Percentiles rank a stretch among this genome's conserved stretches.
phyloP scores from a whole-genome alignment of 1,139 yeast species.

The Geotrichum aggregatum region DNA sequence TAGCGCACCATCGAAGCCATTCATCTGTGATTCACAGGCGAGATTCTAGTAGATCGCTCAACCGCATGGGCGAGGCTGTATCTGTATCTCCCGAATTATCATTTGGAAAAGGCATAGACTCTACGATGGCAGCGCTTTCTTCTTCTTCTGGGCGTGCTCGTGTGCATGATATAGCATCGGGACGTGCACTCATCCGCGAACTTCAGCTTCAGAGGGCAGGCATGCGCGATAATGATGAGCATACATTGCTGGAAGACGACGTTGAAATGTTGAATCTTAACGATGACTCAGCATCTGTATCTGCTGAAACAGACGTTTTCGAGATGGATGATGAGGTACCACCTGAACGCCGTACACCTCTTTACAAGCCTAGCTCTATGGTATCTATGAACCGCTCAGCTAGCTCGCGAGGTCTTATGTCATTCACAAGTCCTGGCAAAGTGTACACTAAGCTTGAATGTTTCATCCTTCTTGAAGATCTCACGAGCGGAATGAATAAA shows the following conservation, averaged over 20 bases:
- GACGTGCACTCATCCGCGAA: conserved; percentile 11
- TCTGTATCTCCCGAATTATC: conserved; percentile 11
- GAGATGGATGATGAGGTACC: conserved; percentile 28
- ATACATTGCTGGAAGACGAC: conserved; percentile 13
- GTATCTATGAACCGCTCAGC: conserved; percentile 8
- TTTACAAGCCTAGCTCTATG: conserved; percentile 3
- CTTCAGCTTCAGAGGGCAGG: conserved; percentile 18
- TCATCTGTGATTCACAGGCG: conserved; percentile 15
- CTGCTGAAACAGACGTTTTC: conserved; percentile 28
- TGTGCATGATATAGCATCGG: conserved; percentile 5
- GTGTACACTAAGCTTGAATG: conserved; percentile 54
- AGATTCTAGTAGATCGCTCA: conserved; percentile 11
- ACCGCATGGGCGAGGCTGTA: conserved; percentile 2
- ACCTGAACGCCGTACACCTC: conserved; percentile 9
- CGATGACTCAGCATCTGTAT: conserved; percentile 1
- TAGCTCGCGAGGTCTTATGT: conserved; percentile 16
- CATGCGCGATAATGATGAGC: conserved; percentile 11
- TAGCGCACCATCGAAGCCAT: conserved; percentile 16
- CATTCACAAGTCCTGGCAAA: conserved; percentile 23
- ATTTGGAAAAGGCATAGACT: not conserved
- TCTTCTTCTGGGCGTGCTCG: conserved; percentile 7
- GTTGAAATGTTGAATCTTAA: conserved; percentile 8
- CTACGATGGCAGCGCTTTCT: conserved; percentile 7
- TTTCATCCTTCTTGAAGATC: conserved; percentile 84
- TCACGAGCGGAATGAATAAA: conserved; percentile 71